Base-by-base conservation (phyloP, 768 basidiomycete species). In the Boletus tomentosulus region DNA sequence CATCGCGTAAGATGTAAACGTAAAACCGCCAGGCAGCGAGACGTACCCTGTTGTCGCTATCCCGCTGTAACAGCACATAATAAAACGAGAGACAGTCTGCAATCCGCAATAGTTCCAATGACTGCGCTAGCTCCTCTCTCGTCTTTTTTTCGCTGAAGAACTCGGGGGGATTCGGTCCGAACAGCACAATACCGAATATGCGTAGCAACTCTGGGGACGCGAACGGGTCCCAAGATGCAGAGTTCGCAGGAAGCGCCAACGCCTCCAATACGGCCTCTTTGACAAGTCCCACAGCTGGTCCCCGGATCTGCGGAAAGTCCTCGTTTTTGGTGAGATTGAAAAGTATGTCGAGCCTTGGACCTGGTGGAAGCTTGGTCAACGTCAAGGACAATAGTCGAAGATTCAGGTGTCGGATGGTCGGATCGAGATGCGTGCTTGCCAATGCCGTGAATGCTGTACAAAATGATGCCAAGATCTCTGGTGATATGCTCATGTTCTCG, bases 81-180 rank as follows among this genome's bases (percentile, higher is more conserved):
- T 85, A 87, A 48, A 90, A 75, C n/a, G 81, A 80, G 6, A 92
- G 70, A 56, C 79, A 83, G 56, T 89, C 87, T 0, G 79, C 75
- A 24, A 92, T 71, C 39, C 89, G 74, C 22, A 76, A 60, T n/a
- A 82, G 72, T 60, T 90, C 89, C 9, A 78, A 69, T 0, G 79
- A 80, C 25, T 79, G 74, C 31, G 78, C 71, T 15, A 89, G 72
- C 37, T 80, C 78, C 13, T 74, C 67, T 6, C 78, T 60, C 0
- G 77, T 64, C 13, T 68, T 66, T 25, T 60, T 44, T 10, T 65
- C 55, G 4, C 62, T 50, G 30, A 89, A 78, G 15, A 84, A 66
- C 55, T 81, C 79, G 0, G 76, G 73, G 0, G 86, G 82, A 51
- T 78, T 75, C 0, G 84, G 76, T 24, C 74, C 73, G 58, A 89